Base-by-base conservation (phyloP, 352 stramenopile genomes). In the Phytophthora kernoviae region DNA sequence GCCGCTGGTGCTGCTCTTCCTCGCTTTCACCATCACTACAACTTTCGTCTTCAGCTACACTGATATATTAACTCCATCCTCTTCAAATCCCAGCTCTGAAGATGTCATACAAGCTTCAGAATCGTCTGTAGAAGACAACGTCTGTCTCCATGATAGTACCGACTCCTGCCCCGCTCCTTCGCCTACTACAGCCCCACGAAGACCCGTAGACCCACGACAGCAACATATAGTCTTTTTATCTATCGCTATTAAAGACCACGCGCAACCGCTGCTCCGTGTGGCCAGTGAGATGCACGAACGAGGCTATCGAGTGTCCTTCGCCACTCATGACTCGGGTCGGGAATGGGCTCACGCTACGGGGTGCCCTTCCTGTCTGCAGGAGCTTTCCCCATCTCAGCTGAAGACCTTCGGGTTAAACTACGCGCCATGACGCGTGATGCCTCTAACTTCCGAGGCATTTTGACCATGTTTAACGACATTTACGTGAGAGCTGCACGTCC, bases 401-500 rank as follows among this genome's bases (percentile, higher is more conserved):
- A 92, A 53, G 83, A 90, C 36, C 53, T 95, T 39, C 71, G 82
- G 1, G 69, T 68, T 39, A 90, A 90, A 45, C 71, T 95, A 26
- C 82, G 85, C 62, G 72, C 70, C 20, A 93, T 95, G 79, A 93
- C 84, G 39, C 77, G 81, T 27, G 84, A 95, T 62, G 78, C 83
- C 36, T 92, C 82, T 50, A 93, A 87, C 58, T 93, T 95, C 54
- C 79, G 84, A 45, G 84, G 84, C 37, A 93, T 95, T 68, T 57
- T 95, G 36, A 93, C 83, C 58, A 93, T 95, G 81, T 91, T 95
- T 67, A 94, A 87, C 66, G 87, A 95, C 52, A 89, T 94, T 36
- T 94, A 93, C 71, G 74, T 94, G 10, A 78, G 77, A 11, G 82
- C 86, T 2, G 84, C 81, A 12, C 78, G 77, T 0, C 82, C 84